phyloP scores from a whole-genome alignment of 495 filamentous ascomycete species.

The Rostrohypoxylon terebratum region DNA sequence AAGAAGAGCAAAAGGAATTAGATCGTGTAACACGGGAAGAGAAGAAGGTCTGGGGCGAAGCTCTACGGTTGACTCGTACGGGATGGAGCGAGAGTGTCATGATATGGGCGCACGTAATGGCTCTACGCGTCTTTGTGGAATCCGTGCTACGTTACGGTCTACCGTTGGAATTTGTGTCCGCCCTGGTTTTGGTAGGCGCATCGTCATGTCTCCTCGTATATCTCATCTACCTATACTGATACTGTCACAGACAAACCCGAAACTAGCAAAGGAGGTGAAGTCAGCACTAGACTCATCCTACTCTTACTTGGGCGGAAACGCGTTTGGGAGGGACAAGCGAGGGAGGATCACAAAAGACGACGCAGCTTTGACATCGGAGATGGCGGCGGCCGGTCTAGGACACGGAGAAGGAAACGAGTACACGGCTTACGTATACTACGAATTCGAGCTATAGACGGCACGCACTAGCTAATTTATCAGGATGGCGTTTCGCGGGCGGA shows the following conservation, averaged over 20 bases:
- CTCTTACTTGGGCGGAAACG: constrained; percentile 93
- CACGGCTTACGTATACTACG: constrained; percentile 96
- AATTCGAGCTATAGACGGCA: constrained; percentile 70
- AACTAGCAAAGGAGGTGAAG: constrained; percentile 84
- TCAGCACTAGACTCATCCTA: constrained; percentile 83
- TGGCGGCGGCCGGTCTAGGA: constrained; percentile 73
- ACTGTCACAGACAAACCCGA: constrained; percentile 76
- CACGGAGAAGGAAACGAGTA: constrained; percentile 79
- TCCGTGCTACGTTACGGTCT: constrained; percentile 94
- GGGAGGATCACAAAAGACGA: constrained; percentile 91
- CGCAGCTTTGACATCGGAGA: constrained; percentile 75
- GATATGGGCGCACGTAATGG: constrained; percentile 92
- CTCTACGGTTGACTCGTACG: constrained; percentile 83
- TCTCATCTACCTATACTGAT: constrained; percentile 33
- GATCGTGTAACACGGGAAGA: constrained; percentile 82
- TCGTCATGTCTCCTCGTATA: background rate
- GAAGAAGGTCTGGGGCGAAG: constrained; percentile 88
- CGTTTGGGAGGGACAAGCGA: constrained; percentile 93
- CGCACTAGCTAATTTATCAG: constrained; percentile 28
- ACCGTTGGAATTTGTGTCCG: constrained; percentile 87
- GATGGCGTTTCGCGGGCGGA: constrained; percentile 39
- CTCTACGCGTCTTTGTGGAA: constrained; percentile 94
- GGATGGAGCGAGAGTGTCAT: constrained; percentile 95
- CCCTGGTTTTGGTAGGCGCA: constrained; percentile 79
- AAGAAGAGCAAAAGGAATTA: constrained; percentile 87